Evolutionary conservation across 768 basidiomycete species (phyloP).

Genomic region (Rhizopogon salebrosus): DNA sequence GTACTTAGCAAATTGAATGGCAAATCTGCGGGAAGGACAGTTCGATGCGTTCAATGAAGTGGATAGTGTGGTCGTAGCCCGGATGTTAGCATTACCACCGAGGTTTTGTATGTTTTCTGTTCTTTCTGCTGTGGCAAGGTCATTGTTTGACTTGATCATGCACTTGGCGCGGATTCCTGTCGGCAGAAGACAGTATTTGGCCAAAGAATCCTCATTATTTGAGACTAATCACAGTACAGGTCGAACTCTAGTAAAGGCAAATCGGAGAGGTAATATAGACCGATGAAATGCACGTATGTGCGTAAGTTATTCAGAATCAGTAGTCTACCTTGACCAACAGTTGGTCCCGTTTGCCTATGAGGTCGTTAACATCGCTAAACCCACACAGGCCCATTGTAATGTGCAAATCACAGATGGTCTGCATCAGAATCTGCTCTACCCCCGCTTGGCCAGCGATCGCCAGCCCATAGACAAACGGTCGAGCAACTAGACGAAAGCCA

Average conservation of each 20-base stretch:
- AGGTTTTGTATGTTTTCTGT: not conserved
- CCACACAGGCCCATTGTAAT: constrained; percentile 40
- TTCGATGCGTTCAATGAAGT: no score
- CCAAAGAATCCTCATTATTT: no score
- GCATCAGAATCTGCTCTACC: constrained; percentile 42
- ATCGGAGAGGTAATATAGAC: not conserved
- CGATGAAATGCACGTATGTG: not conserved
- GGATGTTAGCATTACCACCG: not conserved
- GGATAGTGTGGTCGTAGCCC: no score
- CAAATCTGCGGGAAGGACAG: no score
- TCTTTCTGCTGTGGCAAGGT: not conserved
- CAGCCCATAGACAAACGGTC: constrained; percentile 44
- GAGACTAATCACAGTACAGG: no score
- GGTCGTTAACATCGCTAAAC: constrained; percentile 30
- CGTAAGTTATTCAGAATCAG: constrained; percentile 13
- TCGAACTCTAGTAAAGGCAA: no score
- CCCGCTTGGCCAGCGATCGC: constrained; percentile 43
- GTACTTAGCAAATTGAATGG: no score
- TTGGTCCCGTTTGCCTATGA: constrained; percentile 31
- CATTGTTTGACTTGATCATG: not conserved
- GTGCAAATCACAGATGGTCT: constrained; percentile 38
- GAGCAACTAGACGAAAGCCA: constrained; percentile 25
- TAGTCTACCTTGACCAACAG: constrained; percentile 31
- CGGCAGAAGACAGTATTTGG: no score
- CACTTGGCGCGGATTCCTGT: no score